Base-by-base conservation (phyloP, 2,329 filamentous ascomycete genomes). In the Dothideomycetes sp. region DNA sequence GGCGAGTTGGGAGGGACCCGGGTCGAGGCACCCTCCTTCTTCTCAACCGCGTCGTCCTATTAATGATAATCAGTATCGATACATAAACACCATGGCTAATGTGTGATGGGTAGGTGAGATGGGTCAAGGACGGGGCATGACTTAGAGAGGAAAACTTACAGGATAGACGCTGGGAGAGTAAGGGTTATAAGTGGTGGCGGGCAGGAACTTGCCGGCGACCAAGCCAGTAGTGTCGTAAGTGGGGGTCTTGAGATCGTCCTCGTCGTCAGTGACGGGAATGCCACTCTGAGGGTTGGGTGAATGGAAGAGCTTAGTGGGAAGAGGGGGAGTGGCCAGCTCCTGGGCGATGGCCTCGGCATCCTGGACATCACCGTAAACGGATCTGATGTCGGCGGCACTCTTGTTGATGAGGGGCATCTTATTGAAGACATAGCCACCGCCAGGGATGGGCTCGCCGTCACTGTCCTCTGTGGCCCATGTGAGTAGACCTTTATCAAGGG, bases 91-190 rank as follows among this genome's bases (percentile, higher is more conserved):
- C n/a, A 23, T 27, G 22, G 13, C 13, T 11, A 15, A 11, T 18
- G 4, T n/a, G 16, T 4, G 10, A 23, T 15, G 2, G 8, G 27
- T 12, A 11, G 8, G 27, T 4, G 27, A 11, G 27, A 10, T 29
- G 5, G 27, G 12, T 13, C 13, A 18, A 29, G 24, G 11, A 23
- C 29, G 12, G 24, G 22, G 23, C 10, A 37, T 10, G 4, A 9
- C 5, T 9, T n/a, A 22, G 16, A 13, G 4, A 5, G 10, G 12
- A 12, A 13, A 10, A 5, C 5, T 9, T 5, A 17, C 13, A 20
- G 18, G 32, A 22, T 33, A 40, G 10, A 40, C n/a, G 5, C 28
- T 32, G n/a, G 22, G 37, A 11, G 20, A 32, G 29, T 40, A 40
- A 27, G 28, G 37, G 16, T 40, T 24, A 22, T 40, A 40, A 7